Percentiles rank a stretch among this genome's conserved stretches.
These are phyloP conservation scores for Micractinium conductrix DNA, from an alignment of 139 green algal species.

Conservation along the genomic window DNA sequence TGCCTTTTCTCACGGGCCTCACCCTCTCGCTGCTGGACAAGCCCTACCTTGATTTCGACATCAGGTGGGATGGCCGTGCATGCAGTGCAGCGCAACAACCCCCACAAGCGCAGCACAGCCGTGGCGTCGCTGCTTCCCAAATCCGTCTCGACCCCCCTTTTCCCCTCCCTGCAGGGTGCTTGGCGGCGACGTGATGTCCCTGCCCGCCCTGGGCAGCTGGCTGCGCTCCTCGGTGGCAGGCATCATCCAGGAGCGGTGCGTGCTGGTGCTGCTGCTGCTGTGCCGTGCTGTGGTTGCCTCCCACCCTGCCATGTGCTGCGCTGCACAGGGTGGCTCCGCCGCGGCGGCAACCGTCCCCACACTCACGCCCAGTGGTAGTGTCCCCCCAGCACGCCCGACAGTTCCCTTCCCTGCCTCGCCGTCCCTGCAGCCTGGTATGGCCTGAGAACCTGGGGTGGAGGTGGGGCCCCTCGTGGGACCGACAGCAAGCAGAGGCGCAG, in stretches of 20 bases:
- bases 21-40: constrained; percentile 37
- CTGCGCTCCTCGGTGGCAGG: constrained; percentile 35
- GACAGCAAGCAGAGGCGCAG: neutral
- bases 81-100: too few relatives aligned
- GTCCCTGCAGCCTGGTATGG: constrained; percentile 17
- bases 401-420: too few relatives aligned
- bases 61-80: too few relatives aligned
- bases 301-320: too few relatives aligned
- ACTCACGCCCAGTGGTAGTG: too few relatives aligned
- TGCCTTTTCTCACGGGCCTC: constrained; percentile 47
- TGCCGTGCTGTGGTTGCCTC: too few relatives aligned
- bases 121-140: neutral
- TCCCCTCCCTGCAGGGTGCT: constrained; percentile 31
- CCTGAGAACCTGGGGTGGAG: constrained; percentile 19
- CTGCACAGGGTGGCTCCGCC: too few relatives aligned
- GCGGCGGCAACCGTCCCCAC: too few relatives aligned
- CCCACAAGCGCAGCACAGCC: neutral
- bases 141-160: constrained; percentile 32
- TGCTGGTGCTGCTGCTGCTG: too few relatives aligned
- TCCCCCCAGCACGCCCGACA: too few relatives aligned
- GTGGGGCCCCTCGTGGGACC: constrained; percentile 26
- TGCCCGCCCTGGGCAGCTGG: constrained; percentile 48
- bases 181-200: constrained; percentile 48
- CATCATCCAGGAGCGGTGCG: constrained; percentile 34
- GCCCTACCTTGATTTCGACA: constrained; percentile 51